Base-by-base conservation (phyloP, 2,329 filamentous ascomycete genomes). In the Coniochaeta pulveracea region DNA sequence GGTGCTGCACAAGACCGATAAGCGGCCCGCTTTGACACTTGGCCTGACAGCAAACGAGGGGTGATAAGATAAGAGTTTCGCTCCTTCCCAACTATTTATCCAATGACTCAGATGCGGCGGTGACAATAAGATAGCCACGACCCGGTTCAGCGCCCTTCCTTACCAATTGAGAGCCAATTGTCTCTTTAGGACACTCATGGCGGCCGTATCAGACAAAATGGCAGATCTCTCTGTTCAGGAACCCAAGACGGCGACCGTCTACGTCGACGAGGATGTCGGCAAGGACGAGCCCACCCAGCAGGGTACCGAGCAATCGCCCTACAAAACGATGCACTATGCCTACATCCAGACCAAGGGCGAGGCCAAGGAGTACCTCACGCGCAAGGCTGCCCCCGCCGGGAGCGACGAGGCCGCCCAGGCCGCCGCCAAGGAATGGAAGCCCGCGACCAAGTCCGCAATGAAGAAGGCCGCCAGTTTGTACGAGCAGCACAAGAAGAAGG, bases 401-500 rank as follows among this genome's bases (percentile, higher is more conserved):
- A n/a, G n/a, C n/a, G 22, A 25, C 12, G 30, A 31, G 28, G n/a
- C 22, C n/a, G 22, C 9, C 22, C 9, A 24, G 9, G 22, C 9
- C 9, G 22, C 22, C n/a, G 22, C 22, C 9, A 24, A 24, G 22
- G 30, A 33, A 16, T 33, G 19, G 16, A 33, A 33, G 30, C 30
- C 30, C 3, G 80, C 76, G 14, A 79, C 82, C 39, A 93, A 91
- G 64, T 82, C 80, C 39, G 85, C 84, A 15, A 57, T 85, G 52
- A 94, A 93, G 67, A 93, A 93, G 61, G 82, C 80, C 4, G 74
- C 75, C 62, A 78, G 76, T 55, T 76, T 76, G 42, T 76, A 76
- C 43, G 82, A 85, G 44, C 67, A 70, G 42, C 76, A 84, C 57
- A 82, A 85, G 71, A 88, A 85, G 70, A 93, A 93, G 69, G 69